Conservation (phyloP, 2,329 filamentous ascomycete genomes). For the Pseudogymnoascus sp. region DNA sequence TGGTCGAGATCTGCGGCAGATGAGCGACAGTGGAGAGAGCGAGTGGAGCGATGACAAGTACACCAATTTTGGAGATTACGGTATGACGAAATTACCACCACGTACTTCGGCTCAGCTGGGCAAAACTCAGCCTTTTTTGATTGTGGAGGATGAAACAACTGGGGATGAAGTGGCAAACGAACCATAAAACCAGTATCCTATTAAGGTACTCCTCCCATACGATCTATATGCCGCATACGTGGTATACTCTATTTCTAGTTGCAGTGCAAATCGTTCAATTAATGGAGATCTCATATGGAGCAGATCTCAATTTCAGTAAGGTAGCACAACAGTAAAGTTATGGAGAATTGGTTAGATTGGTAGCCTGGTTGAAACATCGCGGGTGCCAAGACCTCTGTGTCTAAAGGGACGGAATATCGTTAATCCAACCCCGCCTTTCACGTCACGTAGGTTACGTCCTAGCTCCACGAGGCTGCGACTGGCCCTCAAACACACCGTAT, state of each 20-base stretch:
- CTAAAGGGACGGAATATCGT: neutral
- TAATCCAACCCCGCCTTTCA: constrained; percentile 11
- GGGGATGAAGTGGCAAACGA: constrained; percentile 7
- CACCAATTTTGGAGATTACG: constrained; percentile 8
- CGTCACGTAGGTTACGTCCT: constrained; percentile 5
- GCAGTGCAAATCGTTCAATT: neutral
- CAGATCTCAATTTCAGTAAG: constrained; percentile 2
- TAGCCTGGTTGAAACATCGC: neutral
- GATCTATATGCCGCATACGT: neutral
- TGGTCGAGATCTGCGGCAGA: constrained; percentile 9
- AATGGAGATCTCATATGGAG: constrained; percentile 3
- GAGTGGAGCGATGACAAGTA: constrained; percentile 11
- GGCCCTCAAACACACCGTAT: constrained; percentile 4
- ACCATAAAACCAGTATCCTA: neutral
- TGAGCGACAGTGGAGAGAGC: constrained; percentile 10
- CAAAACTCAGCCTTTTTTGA: neutral
- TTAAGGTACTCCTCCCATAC: neutral
- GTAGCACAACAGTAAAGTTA: neutral
- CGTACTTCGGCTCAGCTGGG: neutral
- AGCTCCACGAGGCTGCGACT: neutral
- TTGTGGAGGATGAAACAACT: neutral
- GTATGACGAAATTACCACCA: constrained; percentile 9
- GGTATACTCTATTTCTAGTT: neutral
- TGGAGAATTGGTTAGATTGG: neutral
- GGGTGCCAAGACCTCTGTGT: neutral